Percentiles rank a stretch among this genome's conserved stretches.
Conservation (phyloP, 1,284 basidiomycete genomes). For the Puccinia horiana region DNA sequence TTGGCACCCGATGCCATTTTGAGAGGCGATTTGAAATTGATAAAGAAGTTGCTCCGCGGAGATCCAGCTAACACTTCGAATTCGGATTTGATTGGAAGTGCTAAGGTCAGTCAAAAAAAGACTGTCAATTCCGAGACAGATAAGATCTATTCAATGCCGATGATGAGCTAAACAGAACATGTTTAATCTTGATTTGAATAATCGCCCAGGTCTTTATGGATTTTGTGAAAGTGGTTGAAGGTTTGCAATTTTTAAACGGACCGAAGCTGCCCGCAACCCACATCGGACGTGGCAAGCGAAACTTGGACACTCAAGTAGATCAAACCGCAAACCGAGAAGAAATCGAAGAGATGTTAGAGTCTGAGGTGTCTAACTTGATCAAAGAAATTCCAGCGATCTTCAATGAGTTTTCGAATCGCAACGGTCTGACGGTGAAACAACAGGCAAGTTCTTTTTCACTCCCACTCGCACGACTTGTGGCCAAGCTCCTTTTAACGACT, state of each 20-base stretch:
- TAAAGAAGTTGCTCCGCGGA: conserved; percentile 70
- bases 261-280: neutral
- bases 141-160: neutral
- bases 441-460: conserved; percentile 4
- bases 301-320: conserved; percentile 4
- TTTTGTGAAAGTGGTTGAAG: conserved; percentile 43
- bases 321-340: conserved; percentile 9
- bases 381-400: conserved; percentile 42
- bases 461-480: too few relatives aligned
- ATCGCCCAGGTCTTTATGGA: conserved; percentile 35
- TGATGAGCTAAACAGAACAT: neutral
- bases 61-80: conserved; percentile 43
- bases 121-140: conserved; percentile 46
- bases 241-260: conserved; percentile 30
- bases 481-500: neutral
- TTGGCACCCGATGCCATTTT: conserved; percentile 89
- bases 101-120: conserved; percentile 52
- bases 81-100: conserved; percentile 57
- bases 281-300: neutral
- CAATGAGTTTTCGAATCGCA: conserved; percentile 11
- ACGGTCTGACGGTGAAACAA: conserved; percentile 41
- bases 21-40: conserved; percentile 71
- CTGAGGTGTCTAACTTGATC: conserved; percentile 37
- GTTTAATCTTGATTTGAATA: neutral
- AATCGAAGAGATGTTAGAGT: conserved; percentile 12